Conservation (phyloP, 225 moss, liverwort and hornwort species). For the Physcomitrellopsis africana region DNA sequence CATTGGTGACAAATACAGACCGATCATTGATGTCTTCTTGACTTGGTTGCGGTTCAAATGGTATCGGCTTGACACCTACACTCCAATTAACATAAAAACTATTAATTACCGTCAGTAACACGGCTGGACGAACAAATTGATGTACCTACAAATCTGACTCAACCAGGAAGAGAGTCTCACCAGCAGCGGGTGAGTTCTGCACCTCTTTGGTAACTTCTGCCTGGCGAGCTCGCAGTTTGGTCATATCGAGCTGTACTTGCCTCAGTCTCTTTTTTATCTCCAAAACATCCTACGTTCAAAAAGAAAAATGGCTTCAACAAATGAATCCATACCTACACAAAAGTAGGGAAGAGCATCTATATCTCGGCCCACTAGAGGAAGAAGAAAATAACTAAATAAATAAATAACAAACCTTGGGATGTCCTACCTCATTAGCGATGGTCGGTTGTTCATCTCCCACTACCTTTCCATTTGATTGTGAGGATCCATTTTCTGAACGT, state of each 20-base stretch:
- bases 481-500: conserved; percentile 30
- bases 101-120: not conserved
- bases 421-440: conserved; percentile 39
- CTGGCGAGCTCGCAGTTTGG: conserved; percentile 93
- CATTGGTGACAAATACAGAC: conserved; percentile 86
- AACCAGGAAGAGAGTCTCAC: conserved; percentile 46
- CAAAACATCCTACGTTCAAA: conserved; percentile 70
- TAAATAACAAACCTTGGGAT: not conserved
- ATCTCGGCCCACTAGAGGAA: not conserved
- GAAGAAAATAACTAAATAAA: not conserved
- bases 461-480: conserved; percentile 33
- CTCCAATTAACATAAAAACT: conserved; percentile 3
- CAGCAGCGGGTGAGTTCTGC: conserved; percentile 67
- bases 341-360: not conserved
- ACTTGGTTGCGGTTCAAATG: conserved; percentile 57
- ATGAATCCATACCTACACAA: not conserved
- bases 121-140: not conserved
- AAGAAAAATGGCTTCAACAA: not conserved
- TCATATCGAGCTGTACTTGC: conserved; percentile 98
- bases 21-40: conserved; percentile 81
- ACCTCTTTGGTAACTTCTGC: conserved; percentile 95
- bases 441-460: conserved; percentile 39
- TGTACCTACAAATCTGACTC: not conserved
- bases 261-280: conserved; percentile 98
- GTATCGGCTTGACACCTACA: conserved; percentile 60